Evolutionary conservation across 306 rosid genomes (phyloP), one percentile per base, ranked within the genome.

Genomic region (Prunus kanzakura): DNA sequence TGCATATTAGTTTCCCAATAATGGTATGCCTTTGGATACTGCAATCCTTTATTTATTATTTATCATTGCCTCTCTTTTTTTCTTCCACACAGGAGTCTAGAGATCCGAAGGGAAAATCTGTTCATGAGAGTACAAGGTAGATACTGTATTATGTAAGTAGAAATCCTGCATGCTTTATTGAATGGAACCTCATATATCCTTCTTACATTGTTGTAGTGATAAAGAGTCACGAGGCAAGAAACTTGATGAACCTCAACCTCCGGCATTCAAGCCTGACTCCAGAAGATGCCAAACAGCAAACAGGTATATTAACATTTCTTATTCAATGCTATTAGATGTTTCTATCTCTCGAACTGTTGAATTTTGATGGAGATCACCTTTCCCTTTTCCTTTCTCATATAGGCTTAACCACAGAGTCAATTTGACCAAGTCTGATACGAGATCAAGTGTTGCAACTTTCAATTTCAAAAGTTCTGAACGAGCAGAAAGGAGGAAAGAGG

Each of bases 401-500:
- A 85, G 86, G 87, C 54, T 35, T 61, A 81, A 60, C 69, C 86
- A 25, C 58, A 35, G 82, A 67, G 76, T 67, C 55, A 81, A 77
- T 82, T 73, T 82, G 22, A 81, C 80, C 32, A 80, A 80, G 82
- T 73, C 85, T 27, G 83, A 76, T 81, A 71, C 67, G 62, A 85
- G 63, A 79, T 67, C 90, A 61, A 79, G 75, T 74, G 77, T 67
- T 73, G 71, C 85, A 69, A 51, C 81, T 76, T 92, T 89, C 82
- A 85, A 80, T 76, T 86, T 88, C 67, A 87, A 79, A 78, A 70
- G 91, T 61, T 46, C 64, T 29, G 86, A 81, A 81, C 80, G 91
- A 35, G 93, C 91, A 57, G 91, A 86, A 84, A 81, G 86, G 85
- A 87, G 97, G 74, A 91, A 88, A 84, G 90, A 88, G 97, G 97